Base-by-base conservation (phyloP, 441 rosid species). In the Capsella rubella region DNA sequence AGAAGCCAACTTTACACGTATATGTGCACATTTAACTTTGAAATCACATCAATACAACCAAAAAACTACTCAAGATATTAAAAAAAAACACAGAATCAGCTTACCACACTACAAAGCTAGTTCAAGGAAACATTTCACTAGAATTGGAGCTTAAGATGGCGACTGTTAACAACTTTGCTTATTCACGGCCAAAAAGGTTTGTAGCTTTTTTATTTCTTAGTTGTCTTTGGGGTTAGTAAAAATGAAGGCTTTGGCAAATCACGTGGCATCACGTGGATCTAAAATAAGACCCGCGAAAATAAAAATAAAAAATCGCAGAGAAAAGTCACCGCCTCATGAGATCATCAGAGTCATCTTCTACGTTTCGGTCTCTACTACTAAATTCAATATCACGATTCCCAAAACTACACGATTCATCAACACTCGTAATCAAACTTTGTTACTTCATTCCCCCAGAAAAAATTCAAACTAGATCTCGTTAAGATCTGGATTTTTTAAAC, bases 231-330 rank as follows among this genome's bases (percentile, higher is more conserved):
- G 37, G 25, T 21, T 21, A 21, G 13, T 16, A 61, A 70, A n/a
- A 40, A 21, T 11, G 59, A 32, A 13, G n/a, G 40, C 34, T 66
- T 35, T 6, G 3, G 32, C 67, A 15, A 52, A 77, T 72, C 80
- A 77, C 77, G 80, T 77, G 80, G n/a, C 3, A 37, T 72, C 80
- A 77, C 81, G 81, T 72, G 81, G 80, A 77, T 52, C 64, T 28
- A 71, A 39, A 56, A 37, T 42, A 59, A 32, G 63, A 52, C 72
- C 68, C 80, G 72, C 67, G 68, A 77, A 76, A 60, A 68, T 25
- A 40, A 10, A 34, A 18, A 45, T 12, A 18, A 37, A 43, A 43
- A 12, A 43, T 5, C 45, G 2, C 6, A 12, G 64, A 75, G 52
- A 69, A 69, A 69, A 69, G 67, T 71, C 80, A 77, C 72, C 31